These are phyloP conservation scores for Lecanicillium sp. DNA, from an alignment of 2,329 filamentous ascomycete genomes.

Conservation along the genomic window DNA sequence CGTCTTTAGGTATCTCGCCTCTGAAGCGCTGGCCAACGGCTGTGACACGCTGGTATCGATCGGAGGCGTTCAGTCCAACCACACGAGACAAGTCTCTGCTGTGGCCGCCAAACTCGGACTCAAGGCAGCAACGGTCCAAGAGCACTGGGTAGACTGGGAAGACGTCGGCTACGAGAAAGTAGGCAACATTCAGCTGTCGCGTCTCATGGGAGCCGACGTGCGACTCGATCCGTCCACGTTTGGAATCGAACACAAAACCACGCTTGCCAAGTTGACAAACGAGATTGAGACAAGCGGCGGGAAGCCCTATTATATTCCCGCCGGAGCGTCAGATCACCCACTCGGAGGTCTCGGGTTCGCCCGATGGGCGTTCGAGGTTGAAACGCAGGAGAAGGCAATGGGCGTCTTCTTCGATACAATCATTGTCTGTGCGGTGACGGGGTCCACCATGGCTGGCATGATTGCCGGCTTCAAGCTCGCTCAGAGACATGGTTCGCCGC, in stretches of 20 bases:
- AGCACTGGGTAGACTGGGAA: slow-evolving; percentile 59
- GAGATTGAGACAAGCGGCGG: slow-evolving; percentile 44
- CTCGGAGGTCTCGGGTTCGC: slow-evolving; percentile 64
- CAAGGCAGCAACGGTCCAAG: slow-evolving; percentile 47
- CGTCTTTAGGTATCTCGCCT: slow-evolving; percentile 48
- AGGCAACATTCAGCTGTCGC: slow-evolving; percentile 63
- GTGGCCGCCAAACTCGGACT: slow-evolving; percentile 51
- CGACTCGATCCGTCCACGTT: slow-evolving; percentile 51
- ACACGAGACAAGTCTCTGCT: slow-evolving; percentile 59
- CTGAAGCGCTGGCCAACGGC: slow-evolving; percentile 49
- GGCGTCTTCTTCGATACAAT: slow-evolving; percentile 60
- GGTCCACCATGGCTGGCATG: slow-evolving; percentile 63
- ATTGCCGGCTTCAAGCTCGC: slow-evolving; percentile 63
- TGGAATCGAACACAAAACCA: slow-evolving; percentile 61
- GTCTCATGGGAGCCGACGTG: slow-evolving; percentile 59
- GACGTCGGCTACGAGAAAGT: slow-evolving; percentile 53
- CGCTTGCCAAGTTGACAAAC: slow-evolving; percentile 43
- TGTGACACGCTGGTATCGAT: slow-evolving; percentile 57
- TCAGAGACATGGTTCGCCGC: slow-evolving; percentile 32
- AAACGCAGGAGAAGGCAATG: slow-evolving; percentile 50
- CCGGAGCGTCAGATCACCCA: slow-evolving; percentile 62
- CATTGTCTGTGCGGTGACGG: slow-evolving; percentile 63
- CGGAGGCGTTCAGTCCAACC: slow-evolving; percentile 62
- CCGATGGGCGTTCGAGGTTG: slow-evolving; percentile 62
- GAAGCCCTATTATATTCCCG: slow-evolving; percentile 64